Evolutionary conservation across 305 asterid genomes (phyloP), one percentile per base, ranked within the genome.

Genomic region (Stenogyne calaminthoides): DNA sequence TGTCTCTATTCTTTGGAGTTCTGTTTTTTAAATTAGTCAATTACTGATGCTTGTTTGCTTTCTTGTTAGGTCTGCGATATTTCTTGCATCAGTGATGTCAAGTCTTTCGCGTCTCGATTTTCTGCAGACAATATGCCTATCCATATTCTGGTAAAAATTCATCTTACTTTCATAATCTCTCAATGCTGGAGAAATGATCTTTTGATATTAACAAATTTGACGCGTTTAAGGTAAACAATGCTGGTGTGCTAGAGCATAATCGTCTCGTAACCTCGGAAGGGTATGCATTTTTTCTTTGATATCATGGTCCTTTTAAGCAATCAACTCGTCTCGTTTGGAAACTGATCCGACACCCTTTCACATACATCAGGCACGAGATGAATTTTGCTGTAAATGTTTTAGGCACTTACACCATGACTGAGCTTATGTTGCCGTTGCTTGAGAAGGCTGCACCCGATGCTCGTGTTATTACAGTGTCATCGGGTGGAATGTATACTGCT

Each of bases 401-500:
- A 52, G 97, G 98, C 64, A 89, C 96, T 64, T 93, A 87, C 83
- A 70, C 96, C 22, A 71, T 88, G 77, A 93, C 97, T 7, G 90
- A 91, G 81, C 80, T 80, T 39, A 83, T 93, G 96, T 57, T 91
- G 77, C 97, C 97, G 10, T 78, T 89, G 77, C 82, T 89, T 44
- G 93, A 91, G 87, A 93, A 93, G 82, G 94, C 94, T 65, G 87
- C 87, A 19, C 97, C 98, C 3, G 90, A 91, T 89, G 97, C 98
- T 44, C 97, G 96, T 72, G 98, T 93, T 58, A 88, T 93, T 76
- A 89, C 96, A 49, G 97, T 93, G 78, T 47, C 98, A 49, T 89
- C 97, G 0, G 98, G 97, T 9, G 98, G 98, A 82, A 93, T 93
- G 98, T 93, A 91, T 57, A 81, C 96, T 20, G 44, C 88, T 67